Conservation (phyloP, 306 rosid genomes). For the Glycine latifolia region DNA sequence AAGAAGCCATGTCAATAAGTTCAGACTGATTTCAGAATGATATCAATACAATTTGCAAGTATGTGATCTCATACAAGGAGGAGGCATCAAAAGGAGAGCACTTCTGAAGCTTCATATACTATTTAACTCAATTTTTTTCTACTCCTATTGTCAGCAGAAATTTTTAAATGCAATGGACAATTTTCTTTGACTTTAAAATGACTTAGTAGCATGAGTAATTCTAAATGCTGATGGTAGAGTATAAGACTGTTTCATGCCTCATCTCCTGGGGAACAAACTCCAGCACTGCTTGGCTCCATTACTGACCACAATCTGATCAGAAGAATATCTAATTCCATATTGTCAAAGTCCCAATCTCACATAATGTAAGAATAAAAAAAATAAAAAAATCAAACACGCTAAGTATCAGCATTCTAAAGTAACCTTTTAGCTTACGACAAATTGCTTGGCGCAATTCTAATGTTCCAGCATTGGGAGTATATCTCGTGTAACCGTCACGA, state of each 20-base stretch:
- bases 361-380: neutral
- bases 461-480: constrained; percentile 81
- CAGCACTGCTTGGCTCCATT: constrained; percentile 92
- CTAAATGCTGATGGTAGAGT: neutral
- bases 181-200: neutral
- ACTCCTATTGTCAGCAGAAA: neutral
- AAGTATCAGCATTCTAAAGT: constrained; percentile 19
- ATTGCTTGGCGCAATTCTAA: constrained; percentile 83
- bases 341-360: constrained; percentile 23
- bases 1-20: constrained; percentile 15
- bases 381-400: neutral
- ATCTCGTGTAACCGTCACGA: constrained; percentile 78
- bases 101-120: neutral
- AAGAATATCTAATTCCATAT: constrained; percentile 68
- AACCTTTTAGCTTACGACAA: constrained; percentile 80
- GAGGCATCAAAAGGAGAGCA: constrained; percentile 17
- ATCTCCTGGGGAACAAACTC: constrained; percentile 88
- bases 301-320: constrained; percentile 79
- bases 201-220: neutral
- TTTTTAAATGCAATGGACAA: neutral
- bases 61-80: neutral
- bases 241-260: constrained; percentile 57
- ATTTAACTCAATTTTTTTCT: neutral
- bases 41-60: neutral
- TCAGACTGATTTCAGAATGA: neutral